Evolutionary conservation across 768 basidiomycete genomes (phyloP), one percentile per base, ranked within the genome.

Genomic region (Chiua virens): DNA sequence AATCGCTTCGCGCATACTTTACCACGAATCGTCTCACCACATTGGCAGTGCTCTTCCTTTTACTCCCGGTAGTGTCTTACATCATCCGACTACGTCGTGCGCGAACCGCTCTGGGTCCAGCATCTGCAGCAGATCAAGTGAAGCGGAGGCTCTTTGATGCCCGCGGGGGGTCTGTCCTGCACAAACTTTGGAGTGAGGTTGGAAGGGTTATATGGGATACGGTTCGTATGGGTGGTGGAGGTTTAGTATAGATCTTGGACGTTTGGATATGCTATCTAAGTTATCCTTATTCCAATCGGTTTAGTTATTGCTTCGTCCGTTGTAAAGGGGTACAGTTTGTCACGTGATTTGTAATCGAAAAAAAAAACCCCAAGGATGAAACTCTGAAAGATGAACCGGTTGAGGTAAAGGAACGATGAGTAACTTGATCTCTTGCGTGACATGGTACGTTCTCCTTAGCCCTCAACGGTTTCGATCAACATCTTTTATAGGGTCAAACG

Each of bases 151-250:
- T 89, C 45, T 70, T 72, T 22, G 73, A 71, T 32, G 70, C 66
- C n/a, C 73, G 71, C 18, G 65, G 55, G 18, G 72, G 58, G 54
- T 58, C 76, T 67, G 28, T 66, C 52, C 13, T 73, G 69, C 32
- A 56, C 72, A 39, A 45, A 76, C 68, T 79, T 28, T 85, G 85
- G 81, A 66, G 67, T 18, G 81, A 81, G 59, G 59, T 77, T 8
- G 57, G 79, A 4, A 74, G 76, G 38, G 81, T 76, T 6, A 72
- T 91, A 15, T 65, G 70, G 42, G 88, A 91, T 70, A 85, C 86
- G 4, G 75, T 87, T 28, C 77, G 74, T 59, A 90, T 91, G 88
- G 88, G 82, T 2, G 88, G 86, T 18, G 80, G 85, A 56, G 89
- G 88, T 18, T 67, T 89, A 52, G 85, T 85, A 39, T 89, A 66